Evolutionary conservation across 345 rosid species (phyloP).

Genomic region (Erodium maritimum): DNA sequence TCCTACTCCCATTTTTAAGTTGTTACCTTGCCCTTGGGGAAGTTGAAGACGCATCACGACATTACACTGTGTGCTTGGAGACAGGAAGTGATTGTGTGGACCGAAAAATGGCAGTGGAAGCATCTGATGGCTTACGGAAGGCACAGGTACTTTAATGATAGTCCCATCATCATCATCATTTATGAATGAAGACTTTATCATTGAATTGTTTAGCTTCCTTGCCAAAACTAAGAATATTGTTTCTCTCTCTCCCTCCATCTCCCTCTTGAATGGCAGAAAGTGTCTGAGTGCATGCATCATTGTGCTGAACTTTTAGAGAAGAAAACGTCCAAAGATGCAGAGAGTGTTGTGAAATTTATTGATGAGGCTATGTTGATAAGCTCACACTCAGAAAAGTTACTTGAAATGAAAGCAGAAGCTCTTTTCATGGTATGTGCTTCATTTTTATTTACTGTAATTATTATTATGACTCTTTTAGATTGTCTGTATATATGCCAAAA

Average conservation of each 20-base stretch:
- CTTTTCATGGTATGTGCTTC: slow-evolving; percentile 50
- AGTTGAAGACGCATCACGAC: slow-evolving; percentile 60
- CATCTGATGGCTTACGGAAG: slow-evolving; percentile 85
- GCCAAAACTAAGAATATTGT: not conserved
- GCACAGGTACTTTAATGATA: slow-evolving; percentile 48
- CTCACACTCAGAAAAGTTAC: slow-evolving; percentile 56
- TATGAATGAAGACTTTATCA: not conserved
- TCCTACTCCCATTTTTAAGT: slow-evolving; percentile 26
- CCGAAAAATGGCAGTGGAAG: slow-evolving; percentile 68
- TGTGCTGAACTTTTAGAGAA: slow-evolving; percentile 39
- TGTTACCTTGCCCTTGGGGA: slow-evolving; percentile 93
- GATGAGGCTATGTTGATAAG: slow-evolving; percentile 60
- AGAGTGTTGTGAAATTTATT: slow-evolving; percentile 50
- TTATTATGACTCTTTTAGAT: too few species aligned
- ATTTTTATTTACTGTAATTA: slow-evolving; percentile 1
- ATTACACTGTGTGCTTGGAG: slow-evolving; percentile 70
- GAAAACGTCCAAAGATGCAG: slow-evolving; percentile 35
- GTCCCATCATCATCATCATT: not conserved
- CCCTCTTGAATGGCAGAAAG: slow-evolving; percentile 52
- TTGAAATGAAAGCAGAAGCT: slow-evolving; percentile 75
- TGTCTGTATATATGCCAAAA: too few species aligned
- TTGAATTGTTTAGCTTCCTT: not conserved
- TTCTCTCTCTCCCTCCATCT: slow-evolving; percentile 7
- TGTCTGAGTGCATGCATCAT: slow-evolving; percentile 47
- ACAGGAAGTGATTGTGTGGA: slow-evolving; percentile 75